phyloP scores from a whole-genome alignment of 2,329 filamentous ascomycete species.

The Trichophyton verrucosum region DNA sequence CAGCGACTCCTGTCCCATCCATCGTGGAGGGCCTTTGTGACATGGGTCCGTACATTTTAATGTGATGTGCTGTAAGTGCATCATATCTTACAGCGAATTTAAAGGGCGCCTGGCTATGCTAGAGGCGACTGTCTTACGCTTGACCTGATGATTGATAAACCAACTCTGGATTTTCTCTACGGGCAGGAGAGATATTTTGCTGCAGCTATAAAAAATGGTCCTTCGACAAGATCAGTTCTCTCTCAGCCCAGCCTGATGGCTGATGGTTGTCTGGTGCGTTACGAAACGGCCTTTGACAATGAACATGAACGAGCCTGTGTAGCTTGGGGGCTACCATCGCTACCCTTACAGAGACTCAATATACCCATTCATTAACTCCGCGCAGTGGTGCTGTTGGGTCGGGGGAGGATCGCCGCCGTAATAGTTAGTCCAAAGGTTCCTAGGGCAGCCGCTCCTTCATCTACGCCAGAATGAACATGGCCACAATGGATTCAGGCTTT shows the following conservation, averaged over 20 bases:
- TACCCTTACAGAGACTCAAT: constrained; percentile 30
- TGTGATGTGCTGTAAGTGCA: too few species aligned
- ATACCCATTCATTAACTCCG: constrained; percentile 30
- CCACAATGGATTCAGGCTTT: constrained; percentile 24
- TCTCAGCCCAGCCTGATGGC: constrained; percentile 18
- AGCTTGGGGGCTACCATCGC: constrained; percentile 14
- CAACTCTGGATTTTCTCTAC: constrained; percentile 27
- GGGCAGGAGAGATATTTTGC: constrained; percentile 28
- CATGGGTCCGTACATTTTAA: constrained; percentile 27
- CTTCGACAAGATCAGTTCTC: constrained; percentile 31
- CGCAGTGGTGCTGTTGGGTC: constrained; percentile 27
- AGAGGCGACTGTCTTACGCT: constrained; percentile 21
- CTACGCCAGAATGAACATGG: constrained; percentile 15
- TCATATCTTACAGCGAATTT: constrained; percentile 15
- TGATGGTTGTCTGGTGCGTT: constrained; percentile 17
- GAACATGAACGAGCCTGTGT: constrained; percentile 33
- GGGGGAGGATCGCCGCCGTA: constrained; percentile 14
- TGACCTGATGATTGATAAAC: constrained; percentile 24
- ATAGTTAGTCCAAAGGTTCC: constrained; percentile 14
- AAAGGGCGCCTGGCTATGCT: constrained; percentile 19
- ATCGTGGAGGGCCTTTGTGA: constrained; percentile 14
- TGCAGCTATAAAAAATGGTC: constrained; percentile 27
- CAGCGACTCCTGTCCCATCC: constrained; percentile 13
- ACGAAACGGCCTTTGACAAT: constrained; percentile 27
- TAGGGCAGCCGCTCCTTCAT: constrained; percentile 5